A percentile compares a stretch with the other conserved stretches of the same genome.
phyloP scores from a whole-genome alignment of 1,284 basidiomycete species.

The Exsudoporus floridanus region DNA sequence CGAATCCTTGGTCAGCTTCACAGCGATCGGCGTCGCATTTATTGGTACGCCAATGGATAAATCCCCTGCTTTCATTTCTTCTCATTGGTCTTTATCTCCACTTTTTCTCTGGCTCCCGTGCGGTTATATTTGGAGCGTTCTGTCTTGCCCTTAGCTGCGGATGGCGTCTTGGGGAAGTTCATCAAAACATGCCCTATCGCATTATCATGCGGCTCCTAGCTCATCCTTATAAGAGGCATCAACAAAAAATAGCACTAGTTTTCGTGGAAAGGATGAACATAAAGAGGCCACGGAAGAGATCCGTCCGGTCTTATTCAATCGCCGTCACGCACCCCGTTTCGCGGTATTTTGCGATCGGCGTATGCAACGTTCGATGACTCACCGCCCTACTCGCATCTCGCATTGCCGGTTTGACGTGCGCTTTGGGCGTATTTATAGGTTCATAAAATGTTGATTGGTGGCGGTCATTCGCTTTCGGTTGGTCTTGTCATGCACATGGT shows the following conservation, averaged over 20 bases:
- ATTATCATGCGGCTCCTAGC: background rate
- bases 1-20: background rate
- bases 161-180: background rate
- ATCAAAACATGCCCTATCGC: background rate
- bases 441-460: background rate
- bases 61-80: background rate
- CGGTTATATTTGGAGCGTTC: background rate
- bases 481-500: background rate
- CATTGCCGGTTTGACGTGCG: background rate
- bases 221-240: background rate
- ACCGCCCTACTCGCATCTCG: background rate
- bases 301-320: slow-evolving; percentile 21
- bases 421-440: background rate
- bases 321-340: background rate
- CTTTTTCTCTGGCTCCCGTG: background rate
- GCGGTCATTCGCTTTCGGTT: background rate
- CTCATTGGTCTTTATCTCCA: too few relatives aligned
- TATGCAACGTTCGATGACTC: background rate
- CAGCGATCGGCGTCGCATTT: background rate
- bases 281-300: slow-evolving; percentile 26
- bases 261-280: background rate
- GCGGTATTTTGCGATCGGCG: background rate
- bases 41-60: background rate
- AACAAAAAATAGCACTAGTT: background rate
- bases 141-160: background rate